Percentiles rank a stretch among this genome's conserved stretches.
These are phyloP conservation scores for Stereum hirsutum DNA, from an alignment of 1,284 basidiomycete genomes.

Conservation along the genomic window DNA sequence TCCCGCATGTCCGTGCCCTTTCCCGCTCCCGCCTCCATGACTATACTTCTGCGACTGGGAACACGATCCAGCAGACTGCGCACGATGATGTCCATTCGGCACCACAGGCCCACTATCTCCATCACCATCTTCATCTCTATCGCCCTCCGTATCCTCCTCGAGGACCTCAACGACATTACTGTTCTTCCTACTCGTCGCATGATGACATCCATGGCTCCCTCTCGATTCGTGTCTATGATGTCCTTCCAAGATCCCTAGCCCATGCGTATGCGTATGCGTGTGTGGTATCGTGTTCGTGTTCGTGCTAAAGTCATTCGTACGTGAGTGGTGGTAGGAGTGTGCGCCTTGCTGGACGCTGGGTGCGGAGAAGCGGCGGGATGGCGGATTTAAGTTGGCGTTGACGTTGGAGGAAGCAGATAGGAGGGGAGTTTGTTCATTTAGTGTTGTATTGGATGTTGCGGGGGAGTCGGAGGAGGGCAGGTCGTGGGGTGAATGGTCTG, in stretches of 20 bases:
- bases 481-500: background rate
- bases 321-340: no score
- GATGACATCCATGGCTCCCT: conserved; percentile 25
- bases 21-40: conserved; percentile 7
- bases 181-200: conserved; percentile 16
- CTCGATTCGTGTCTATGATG: conserved; percentile 37
- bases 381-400: background rate
- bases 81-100: background rate
- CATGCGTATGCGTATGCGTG: conserved; percentile 2
- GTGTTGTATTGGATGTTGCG: background rate
- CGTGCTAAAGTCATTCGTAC: no score
- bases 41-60: conserved; percentile 4
- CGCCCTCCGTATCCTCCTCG: no score
- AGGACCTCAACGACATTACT: conserved; percentile 9
- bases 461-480: background rate
- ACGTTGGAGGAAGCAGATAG: background rate
- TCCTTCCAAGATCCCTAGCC: conserved; percentile 17
- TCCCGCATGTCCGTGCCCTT: conserved; percentile 10
- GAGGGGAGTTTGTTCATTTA: conserved; percentile 7
- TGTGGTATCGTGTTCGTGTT: no score
- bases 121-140: no score
- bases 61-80: background rate
- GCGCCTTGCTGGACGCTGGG: background rate
- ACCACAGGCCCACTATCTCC: no score
- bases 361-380: conserved; percentile 1